Evolutionary conservation across 768 basidiomycete genomes (phyloP).

Genomic region (Naganishia friedmannii): DNA sequence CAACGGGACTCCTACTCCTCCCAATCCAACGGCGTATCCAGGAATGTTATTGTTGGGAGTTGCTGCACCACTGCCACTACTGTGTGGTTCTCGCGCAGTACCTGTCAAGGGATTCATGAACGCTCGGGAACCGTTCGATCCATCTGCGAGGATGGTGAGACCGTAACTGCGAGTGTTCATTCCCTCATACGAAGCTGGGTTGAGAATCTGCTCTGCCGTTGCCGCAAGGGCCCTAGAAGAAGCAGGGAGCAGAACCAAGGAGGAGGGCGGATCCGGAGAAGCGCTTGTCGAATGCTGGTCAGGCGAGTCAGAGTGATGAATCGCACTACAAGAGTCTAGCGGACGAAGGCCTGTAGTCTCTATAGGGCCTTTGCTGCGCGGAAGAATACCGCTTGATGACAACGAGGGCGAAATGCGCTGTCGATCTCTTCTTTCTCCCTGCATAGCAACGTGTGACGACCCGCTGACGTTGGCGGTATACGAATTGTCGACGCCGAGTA

Average conservation of each 20-base stretch:
- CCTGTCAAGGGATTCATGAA: constrained; percentile 24
- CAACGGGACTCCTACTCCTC: neutral
- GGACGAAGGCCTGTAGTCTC: neutral
- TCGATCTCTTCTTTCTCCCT: neutral
- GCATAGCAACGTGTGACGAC: neutral
- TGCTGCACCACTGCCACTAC: constrained; percentile 15
- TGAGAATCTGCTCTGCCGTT: constrained; percentile 5
- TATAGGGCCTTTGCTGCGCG: neutral
- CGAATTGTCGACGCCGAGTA: neutral
- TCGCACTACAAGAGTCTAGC: neutral
- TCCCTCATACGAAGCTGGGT: constrained; percentile 15
- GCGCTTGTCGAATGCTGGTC: constrained; percentile 8
- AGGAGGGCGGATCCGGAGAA: neutral
- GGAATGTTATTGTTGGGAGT: neutral
- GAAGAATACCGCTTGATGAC: neutral
- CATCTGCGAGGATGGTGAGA: constrained; percentile 20
- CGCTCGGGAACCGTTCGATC: constrained; percentile 12
- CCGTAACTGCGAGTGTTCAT: constrained; percentile 24
- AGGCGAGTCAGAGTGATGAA: neutral
- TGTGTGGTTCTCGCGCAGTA: constrained; percentile 11
- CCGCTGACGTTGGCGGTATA: neutral
- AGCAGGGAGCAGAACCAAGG: neutral
- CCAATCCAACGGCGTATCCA: neutral
- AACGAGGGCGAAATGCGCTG: constrained; percentile 10
- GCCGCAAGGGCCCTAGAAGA: neutral